phyloP scores from a whole-genome alignment of 495 filamentous ascomycete species.

The Neurospora hispaniola region DNA sequence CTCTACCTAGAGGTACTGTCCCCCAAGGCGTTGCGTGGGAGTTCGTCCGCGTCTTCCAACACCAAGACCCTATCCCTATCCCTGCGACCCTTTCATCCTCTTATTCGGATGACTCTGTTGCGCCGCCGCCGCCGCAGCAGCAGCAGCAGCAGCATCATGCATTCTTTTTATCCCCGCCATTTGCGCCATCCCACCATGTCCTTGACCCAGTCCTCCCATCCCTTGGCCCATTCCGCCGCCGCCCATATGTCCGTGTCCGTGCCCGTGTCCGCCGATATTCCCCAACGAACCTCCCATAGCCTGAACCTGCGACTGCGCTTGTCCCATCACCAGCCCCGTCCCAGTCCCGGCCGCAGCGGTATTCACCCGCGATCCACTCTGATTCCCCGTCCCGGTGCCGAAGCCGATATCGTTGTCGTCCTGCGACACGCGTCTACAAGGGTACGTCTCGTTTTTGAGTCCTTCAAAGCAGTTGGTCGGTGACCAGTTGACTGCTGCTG shows the following conservation, averaged over 20 bases:
- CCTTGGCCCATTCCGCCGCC: neutral
- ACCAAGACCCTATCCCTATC: neutral
- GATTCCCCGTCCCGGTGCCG: slow-evolving; percentile 51
- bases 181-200: neutral
- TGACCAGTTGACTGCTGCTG: slow-evolving; percentile 41
- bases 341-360: neutral
- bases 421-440: slow-evolving; percentile 76
- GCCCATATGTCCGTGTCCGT: neutral
- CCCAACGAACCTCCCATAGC: neutral
- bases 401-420: slow-evolving; percentile 91
- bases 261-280: neutral
- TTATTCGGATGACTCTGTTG: neutral
- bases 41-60: neutral
- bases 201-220: neutral
- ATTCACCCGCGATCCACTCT: slow-evolving; percentile 67
- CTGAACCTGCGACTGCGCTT: neutral
- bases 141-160: neutral
- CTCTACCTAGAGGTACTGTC: neutral
- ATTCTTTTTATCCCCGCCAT: neutral
- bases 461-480: slow-evolving; percentile 85
- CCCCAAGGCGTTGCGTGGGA: neutral
- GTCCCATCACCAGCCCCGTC: neutral
- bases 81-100: neutral
- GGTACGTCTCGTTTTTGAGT: slow-evolving; percentile 66
- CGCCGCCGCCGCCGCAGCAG: neutral